Base-by-base conservation (phyloP, 176 grass and related monocot species). In the Hordeum marinum region DNA sequence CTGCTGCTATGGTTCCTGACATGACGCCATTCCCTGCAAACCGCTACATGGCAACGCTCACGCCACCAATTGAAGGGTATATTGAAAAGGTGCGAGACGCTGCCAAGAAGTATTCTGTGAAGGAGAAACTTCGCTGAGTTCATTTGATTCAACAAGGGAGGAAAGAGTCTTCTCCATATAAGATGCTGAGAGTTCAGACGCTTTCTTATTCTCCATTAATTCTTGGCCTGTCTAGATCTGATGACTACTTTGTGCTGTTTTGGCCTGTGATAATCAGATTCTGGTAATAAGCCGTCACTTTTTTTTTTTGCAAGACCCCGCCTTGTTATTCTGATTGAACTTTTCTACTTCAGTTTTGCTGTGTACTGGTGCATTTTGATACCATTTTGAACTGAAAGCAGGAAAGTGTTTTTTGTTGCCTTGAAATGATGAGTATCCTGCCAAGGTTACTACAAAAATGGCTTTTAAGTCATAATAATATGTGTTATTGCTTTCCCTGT, bases 61-160 rank as follows among this genome's bases (percentile, higher is more conserved):
- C 95, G 26, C 92, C 95, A 40, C 95, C 95, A 60, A 94, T 97
- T 84, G 95, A 97, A 87, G 95, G 95, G 63, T 97, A 94, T 71
- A 77, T 81, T 54, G 94, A 94, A 41, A 89, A 92, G 9, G 86
- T 97, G 36, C 80, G 74, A 39, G 92, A 97, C 37, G 92, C 92
- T 63, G 88, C 92, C 62, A 89, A 89, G 72, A 92, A 92, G 36
- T 83, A 85, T 31, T 68, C 86, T 5, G 88, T 80, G 58, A 94
- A 92, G 40, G 88, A 89, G 88, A 94, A 97, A 76, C 92, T 89
- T 42, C 85, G 92, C 74, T 94, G 84, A 94, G 67, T 20, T 63
- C 18, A 37, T 37, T 37, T 37, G 26, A 79, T 61, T 63, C 26
- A 39, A 72, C 26, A 39, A 65, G 76, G n/a, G n/a, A 84, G 11